Evolutionary conservation across 2,329 filamentous ascomycete genomes (phyloP).

Genomic region (Hymenoscyphus fructigenus): DNA sequence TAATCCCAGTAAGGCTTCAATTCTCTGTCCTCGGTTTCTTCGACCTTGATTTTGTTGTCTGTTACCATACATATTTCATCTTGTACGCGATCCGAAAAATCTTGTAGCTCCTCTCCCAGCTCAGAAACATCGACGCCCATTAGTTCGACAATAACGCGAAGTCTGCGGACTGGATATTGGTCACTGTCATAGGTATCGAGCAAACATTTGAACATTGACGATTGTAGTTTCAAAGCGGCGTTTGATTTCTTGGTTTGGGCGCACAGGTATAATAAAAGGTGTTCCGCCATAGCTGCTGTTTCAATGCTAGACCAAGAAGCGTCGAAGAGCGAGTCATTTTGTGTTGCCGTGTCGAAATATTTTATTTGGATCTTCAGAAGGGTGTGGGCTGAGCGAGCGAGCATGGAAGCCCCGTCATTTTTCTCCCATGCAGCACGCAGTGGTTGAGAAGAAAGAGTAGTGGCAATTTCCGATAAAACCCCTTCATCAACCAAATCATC

Average conservation of each 20-base stretch:
- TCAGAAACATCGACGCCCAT: conserved; percentile 23
- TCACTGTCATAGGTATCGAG: conserved; percentile 30
- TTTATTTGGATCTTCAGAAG: conserved; percentile 59
- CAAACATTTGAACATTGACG: conserved; percentile 27
- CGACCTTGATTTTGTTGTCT: conserved; percentile 12
- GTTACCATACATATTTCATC: conserved; percentile 19
- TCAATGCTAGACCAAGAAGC: conserved; percentile 46
- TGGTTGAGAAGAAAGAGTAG: conserved; percentile 49
- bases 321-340: conserved; percentile 37
- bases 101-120: conserved; percentile 13
- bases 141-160: conserved; percentile 31
- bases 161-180: conserved; percentile 34
- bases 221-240: conserved; percentile 21
- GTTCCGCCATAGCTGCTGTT: conserved; percentile 58
- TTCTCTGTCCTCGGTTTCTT: conserved; percentile 28
- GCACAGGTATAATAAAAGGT: conserved; percentile 51
- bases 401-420: conserved; percentile 48
- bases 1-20: conserved; percentile 29
- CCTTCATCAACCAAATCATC: conserved; percentile 60
- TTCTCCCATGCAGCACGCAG: conserved; percentile 54
- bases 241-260: conserved; percentile 21
- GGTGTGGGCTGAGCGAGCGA: conserved; percentile 59
- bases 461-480: conserved; percentile 53
- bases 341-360: conserved; percentile 56
- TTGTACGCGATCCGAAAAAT: conserved; percentile 5